These are phyloP conservation scores for Harringtonia lauricola DNA, from an alignment of 2,329 filamentous ascomycete genomes.

Conservation along the genomic window DNA sequence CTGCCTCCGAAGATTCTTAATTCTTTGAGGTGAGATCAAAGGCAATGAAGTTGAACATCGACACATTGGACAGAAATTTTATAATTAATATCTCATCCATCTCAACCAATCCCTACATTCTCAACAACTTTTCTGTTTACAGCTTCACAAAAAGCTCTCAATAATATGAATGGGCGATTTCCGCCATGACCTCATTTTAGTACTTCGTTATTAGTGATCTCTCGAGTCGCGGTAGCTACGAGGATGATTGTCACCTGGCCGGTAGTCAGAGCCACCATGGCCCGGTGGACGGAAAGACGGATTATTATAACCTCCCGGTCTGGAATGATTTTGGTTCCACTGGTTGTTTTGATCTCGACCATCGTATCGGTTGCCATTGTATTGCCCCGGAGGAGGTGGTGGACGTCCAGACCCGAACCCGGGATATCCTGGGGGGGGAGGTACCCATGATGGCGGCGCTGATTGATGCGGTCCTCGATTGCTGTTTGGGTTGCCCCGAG, in stretches of 20 bases:
- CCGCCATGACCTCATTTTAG: too few relatives aligned
- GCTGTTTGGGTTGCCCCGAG: constrained; percentile 11
- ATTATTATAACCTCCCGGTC: constrained; percentile 2
- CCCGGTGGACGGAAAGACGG: constrained; percentile 8
- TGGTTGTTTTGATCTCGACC: background rate
- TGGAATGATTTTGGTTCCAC: constrained; percentile 4
- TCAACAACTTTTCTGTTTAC: too few relatives aligned
- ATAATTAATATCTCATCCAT: too few relatives aligned
- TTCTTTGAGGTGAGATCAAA: too few relatives aligned
- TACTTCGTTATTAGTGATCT: constrained; percentile 8
- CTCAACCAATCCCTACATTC: too few relatives aligned
- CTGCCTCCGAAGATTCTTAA: too few relatives aligned
- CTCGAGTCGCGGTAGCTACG: constrained; percentile 9
- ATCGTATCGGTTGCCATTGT: constrained; percentile 3
- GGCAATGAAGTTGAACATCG: too few relatives aligned
- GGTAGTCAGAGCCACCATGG: constrained; percentile 12
- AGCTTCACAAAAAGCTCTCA: too few relatives aligned
- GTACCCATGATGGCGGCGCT: constrained; percentile 23
- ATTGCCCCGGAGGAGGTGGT: constrained; percentile 27
- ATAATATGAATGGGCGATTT: too few relatives aligned
- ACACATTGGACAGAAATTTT: too few relatives aligned
- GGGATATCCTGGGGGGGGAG: constrained; percentile 32
- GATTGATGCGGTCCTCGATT: constrained; percentile 13
- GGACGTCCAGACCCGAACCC: constrained; percentile 34
- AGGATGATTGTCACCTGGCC: constrained; percentile 6